phyloP scores from a whole-genome alignment of 2,329 filamentous ascomycete species.

The Aphanoascus verrucosus region DNA sequence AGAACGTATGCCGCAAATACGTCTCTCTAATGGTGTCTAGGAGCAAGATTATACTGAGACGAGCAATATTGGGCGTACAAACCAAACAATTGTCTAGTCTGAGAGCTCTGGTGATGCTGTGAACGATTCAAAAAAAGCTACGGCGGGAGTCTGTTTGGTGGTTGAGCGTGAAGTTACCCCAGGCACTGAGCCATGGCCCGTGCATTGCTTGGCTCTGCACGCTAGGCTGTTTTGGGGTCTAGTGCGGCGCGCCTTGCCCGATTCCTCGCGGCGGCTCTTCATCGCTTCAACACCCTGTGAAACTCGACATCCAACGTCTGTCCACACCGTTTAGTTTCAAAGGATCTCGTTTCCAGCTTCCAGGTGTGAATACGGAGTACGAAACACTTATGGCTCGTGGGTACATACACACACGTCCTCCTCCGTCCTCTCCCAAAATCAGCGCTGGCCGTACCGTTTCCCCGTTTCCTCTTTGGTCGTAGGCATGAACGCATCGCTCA shows the following conservation, averaged over 20 bases:
- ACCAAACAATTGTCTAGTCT: too few relatives aligned
- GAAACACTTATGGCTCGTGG: too few relatives aligned
- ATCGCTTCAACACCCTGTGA: too few relatives aligned
- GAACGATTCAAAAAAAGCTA: neutral
- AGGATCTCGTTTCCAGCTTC: neutral
- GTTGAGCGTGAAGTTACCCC: neutral
- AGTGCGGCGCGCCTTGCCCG: neutral
- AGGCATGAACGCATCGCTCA: constrained; percentile 4
- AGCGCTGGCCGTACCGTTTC: constrained; percentile 10
- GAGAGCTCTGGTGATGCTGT: too few relatives aligned
- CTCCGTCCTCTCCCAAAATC: neutral
- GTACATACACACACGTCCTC: neutral
- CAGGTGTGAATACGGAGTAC: too few relatives aligned
- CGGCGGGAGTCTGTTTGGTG: neutral
- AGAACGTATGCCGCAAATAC: too few relatives aligned
- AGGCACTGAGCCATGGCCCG: neutral
- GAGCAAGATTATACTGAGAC: too few relatives aligned
- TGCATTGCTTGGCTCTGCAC: constrained; percentile 1
- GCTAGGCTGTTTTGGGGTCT: neutral
- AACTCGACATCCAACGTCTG: too few relatives aligned
- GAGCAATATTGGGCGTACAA: too few relatives aligned
- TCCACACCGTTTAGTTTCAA: too few relatives aligned
- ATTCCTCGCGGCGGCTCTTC: too few relatives aligned
- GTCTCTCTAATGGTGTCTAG: too few relatives aligned
- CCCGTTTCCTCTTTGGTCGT: neutral